Base-by-base conservation (phyloP, 1,139 yeast species). In the Suhomyces coccinellae region DNA sequence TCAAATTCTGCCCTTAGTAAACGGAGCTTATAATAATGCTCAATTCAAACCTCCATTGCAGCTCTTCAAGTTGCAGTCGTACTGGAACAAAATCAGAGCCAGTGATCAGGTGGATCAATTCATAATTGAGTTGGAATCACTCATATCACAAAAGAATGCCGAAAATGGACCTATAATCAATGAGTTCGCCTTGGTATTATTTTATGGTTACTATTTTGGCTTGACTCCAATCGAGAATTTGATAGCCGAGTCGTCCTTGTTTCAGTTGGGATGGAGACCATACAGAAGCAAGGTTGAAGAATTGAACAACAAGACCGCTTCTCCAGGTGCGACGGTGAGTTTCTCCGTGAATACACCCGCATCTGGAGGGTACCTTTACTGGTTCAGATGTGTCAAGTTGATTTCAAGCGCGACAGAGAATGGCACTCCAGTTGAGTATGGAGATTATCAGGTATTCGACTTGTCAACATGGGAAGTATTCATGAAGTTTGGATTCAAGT, bases 161-260 rank as follows among this genome's bases (percentile, higher is more conserved):
- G 67, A 62, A 13, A 52, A 52, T 33, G 46, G 49, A 4, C 51
- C 54, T 3, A 46, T 62, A 32, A 58, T 67, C 36, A 66, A 69
- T 37, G 74, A 73, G 53, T 55, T 73, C 46, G 69, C 73, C 13
- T 69, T 75, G 45, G 80, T 80, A 3, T 65, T 82, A 40, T 83
- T 83, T 53, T 83, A 73, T 59, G 87, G 85, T 3, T 80, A 69
- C 55, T 83, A 81, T 54, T 82, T 73, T 58, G 83, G 83, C 2
- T 59, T 76, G 35, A 75, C 84, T 1, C 79, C 77, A 12, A 45
- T 61, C 32, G 65, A 62, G 43, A 59, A 73, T 52, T 61, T 72
- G 49, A 66, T 73, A 31, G 79, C 79, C 3, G 79, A 74, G 55
- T 56, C 65, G 3, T 65, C 66, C 48, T 65, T 74, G 43, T 69